These are phyloP conservation scores for Cymbopogon citratus DNA, from an alignment of 176 grass and related monocot genomes.

Conservation along the genomic window DNA sequence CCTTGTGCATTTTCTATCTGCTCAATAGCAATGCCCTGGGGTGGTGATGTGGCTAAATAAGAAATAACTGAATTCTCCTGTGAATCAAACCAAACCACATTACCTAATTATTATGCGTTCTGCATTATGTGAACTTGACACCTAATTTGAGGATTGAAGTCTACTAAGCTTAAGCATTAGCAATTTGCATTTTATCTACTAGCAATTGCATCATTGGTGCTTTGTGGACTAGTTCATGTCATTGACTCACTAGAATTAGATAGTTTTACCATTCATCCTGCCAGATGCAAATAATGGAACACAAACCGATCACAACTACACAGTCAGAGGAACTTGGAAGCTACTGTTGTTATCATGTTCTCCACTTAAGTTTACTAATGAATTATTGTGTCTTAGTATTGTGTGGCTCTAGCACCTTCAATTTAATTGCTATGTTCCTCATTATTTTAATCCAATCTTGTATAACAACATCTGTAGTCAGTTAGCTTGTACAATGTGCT, in stretches of 20 bases:
- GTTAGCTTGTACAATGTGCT: not conserved
- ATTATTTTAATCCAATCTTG: not conserved
- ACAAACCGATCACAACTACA: not conserved
- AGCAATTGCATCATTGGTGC: not conserved
- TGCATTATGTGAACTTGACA: conserved; percentile 1
- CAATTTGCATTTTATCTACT: not conserved
- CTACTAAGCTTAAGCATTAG: not conserved
- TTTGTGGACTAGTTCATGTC: not conserved
- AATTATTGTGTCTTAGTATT: not conserved
- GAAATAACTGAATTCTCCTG: not conserved
- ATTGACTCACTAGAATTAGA: not conserved
- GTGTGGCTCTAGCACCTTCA: not conserved
- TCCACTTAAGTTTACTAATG: not conserved
- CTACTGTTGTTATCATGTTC: not conserved
- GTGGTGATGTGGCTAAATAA: not conserved
- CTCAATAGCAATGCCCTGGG: not conserved
- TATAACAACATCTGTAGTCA: not conserved
- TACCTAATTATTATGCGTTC: no score
- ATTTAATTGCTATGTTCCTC: not conserved
- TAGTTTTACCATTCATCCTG: not conserved
- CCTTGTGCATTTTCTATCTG: not conserved
- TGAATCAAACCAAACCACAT: not conserved
- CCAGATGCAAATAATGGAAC: not conserved
- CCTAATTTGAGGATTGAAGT: not conserved
- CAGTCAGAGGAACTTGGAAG: not conserved